These are phyloP conservation scores for Alisma plantagoaquatica DNA, from an alignment of 106 monocot species.

Conservation along the genomic window DNA sequence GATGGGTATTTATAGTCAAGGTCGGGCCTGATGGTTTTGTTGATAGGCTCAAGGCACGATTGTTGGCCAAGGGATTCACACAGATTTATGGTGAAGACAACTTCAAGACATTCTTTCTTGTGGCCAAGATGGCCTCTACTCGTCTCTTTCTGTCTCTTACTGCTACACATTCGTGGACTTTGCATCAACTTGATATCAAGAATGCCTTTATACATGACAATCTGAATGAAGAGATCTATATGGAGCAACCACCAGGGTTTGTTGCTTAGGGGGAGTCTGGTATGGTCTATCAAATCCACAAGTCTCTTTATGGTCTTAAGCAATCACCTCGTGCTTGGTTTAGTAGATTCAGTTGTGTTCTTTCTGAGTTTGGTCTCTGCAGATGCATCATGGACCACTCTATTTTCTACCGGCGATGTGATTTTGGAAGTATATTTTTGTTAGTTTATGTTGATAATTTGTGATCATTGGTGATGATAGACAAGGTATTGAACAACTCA, in stretches of 20 bases:
- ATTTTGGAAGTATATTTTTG: too few relatives aligned
- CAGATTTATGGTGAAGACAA: constrained; percentile 2
- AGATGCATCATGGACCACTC: too few relatives aligned
- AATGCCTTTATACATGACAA: not conserved
- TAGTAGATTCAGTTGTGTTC: not conserved
- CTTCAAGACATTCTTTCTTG: not conserved
- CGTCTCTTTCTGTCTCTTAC: not conserved
- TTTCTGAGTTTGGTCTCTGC: too few relatives aligned
- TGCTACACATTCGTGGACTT: not conserved
- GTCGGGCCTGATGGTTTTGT: not conserved
- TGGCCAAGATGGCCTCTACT: not conserved
- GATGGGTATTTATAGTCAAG: too few relatives aligned
- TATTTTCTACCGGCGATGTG: too few relatives aligned
- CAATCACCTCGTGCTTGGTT: not conserved
- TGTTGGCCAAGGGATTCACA: not conserved
- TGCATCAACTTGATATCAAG: not conserved
- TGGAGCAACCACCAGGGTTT: not conserved
- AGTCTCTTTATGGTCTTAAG: not conserved
- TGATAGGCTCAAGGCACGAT: not conserved
- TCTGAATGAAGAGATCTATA: not conserved
- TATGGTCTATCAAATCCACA: not conserved
- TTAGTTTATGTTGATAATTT: too few relatives aligned
- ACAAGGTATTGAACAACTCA: not conserved
- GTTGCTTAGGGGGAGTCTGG: not conserved
- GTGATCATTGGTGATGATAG: not conserved